Evolutionary conservation across 805 yeast species (phyloP).

Genomic region (Metschnikowia reukaufii): DNA sequence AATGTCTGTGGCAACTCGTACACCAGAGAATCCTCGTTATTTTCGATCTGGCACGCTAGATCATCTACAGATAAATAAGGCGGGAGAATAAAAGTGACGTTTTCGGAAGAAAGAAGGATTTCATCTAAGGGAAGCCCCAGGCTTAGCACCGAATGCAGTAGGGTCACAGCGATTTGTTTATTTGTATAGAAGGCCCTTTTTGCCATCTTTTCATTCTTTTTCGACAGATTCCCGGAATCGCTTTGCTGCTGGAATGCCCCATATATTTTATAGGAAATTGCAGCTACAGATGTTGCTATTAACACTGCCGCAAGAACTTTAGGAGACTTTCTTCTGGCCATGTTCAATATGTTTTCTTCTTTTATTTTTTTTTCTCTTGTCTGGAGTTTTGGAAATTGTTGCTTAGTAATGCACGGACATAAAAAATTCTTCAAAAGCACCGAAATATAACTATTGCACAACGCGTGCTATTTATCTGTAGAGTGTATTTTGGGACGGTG

Average conservation of each 20-base stretch:
- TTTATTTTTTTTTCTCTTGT: too few species aligned
- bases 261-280: slow-evolving; percentile 36
- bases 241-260: slow-evolving; percentile 15
- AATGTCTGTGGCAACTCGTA: slow-evolving; percentile 25
- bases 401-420: too few species aligned
- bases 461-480: neutral
- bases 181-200: slow-evolving; percentile 21
- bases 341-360: neutral
- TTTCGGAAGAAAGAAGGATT: slow-evolving; percentile 36
- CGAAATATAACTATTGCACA: neutral
- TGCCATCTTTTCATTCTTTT: neutral
- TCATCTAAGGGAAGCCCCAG: slow-evolving; percentile 39
- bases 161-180: slow-evolving; percentile 42
- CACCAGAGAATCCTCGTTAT: slow-evolving; percentile 3
- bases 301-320: slow-evolving; percentile 33
- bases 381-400: too few species aligned
- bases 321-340: slow-evolving; percentile 27
- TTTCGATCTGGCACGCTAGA: slow-evolving; percentile 25
- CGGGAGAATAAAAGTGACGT: slow-evolving; percentile 45
- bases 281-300: slow-evolving; percentile 35
- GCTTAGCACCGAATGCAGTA: slow-evolving; percentile 41
- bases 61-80: slow-evolving; percentile 44
- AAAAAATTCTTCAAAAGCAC: too few species aligned
- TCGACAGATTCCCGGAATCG: neutral
- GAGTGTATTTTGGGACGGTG: neutral